Conservation (phyloP, 1,139 yeast genomes). For the Petasospora fabianii region DNA sequence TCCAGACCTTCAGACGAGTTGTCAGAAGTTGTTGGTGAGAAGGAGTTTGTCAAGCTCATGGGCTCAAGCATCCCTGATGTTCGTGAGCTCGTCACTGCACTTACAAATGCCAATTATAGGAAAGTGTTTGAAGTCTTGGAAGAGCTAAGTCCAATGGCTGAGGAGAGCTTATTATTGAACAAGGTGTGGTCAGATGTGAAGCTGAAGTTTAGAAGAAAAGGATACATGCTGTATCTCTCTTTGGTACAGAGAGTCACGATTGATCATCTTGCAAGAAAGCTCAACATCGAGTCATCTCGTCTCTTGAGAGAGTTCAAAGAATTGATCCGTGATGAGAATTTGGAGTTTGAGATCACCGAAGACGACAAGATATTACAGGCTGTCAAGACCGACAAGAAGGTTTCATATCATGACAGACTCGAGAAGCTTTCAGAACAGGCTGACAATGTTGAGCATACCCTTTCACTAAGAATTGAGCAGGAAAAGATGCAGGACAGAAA, state of each 20-base stretch:
- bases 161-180: constrained; percentile 14
- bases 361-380: constrained; percentile 15
- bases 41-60: constrained; percentile 17
- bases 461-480: not conserved
- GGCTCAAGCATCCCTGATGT: constrained; percentile 16
- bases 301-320: constrained; percentile 18
- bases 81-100: constrained; percentile 18
- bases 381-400: constrained; percentile 13
- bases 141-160: constrained; percentile 6
- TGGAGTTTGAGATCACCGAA: constrained; percentile 18
- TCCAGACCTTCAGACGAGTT: constrained; percentile 18
- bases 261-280: constrained; percentile 21
- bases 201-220: constrained; percentile 22
- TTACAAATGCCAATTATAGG: constrained; percentile 21
- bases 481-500: not conserved
- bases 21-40: constrained; percentile 14
- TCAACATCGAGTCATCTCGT: constrained; percentile 17
- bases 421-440: constrained; percentile 19
- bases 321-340: constrained; percentile 13
- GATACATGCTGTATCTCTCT: constrained; percentile 25
- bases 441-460: constrained; percentile 17
- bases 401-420: constrained; percentile 13
- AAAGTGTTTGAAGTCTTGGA: constrained; percentile 17
- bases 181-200: constrained; percentile 22
- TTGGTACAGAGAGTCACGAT: constrained; percentile 20